Conservation (phyloP, 371 early-diverging fungal species). For the Circinella minor region DNA sequence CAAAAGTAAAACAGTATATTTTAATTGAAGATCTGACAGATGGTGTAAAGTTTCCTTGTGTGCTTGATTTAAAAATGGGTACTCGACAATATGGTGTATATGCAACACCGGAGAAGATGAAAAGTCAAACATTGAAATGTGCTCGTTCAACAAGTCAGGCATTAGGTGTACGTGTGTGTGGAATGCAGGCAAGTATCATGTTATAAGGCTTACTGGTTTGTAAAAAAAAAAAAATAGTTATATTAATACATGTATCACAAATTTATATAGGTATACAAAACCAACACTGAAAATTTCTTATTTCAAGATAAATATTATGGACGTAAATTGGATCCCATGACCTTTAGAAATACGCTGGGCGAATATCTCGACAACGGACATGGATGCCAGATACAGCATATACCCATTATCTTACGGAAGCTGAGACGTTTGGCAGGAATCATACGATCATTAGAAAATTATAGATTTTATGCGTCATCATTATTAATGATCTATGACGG, state of each 20-base stretch:
- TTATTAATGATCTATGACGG: slow-evolving; percentile 68
- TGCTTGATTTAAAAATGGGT: slow-evolving; percentile 98
- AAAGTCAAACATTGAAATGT: slow-evolving; percentile 89
- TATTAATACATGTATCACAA: background rate
- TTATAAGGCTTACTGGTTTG: background rate
- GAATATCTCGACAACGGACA: slow-evolving; percentile 86
- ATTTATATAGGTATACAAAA: slow-evolving; percentile 74
- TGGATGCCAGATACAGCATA: slow-evolving; percentile 72
- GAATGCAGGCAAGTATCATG: slow-evolving; percentile 83
- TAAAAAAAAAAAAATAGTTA: no score
- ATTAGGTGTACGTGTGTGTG: slow-evolving; percentile 94
- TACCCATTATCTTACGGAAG: slow-evolving; percentile 80
- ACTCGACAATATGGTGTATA: slow-evolving; percentile 95
- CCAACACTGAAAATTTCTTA: slow-evolving; percentile 58
- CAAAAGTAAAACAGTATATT: slow-evolving; percentile 58
- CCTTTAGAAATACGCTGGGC: slow-evolving; percentile 79
- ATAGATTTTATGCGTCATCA: slow-evolving; percentile 91
- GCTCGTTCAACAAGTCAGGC: slow-evolving; percentile 87
- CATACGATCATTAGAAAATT: slow-evolving; percentile 74
- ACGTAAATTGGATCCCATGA: slow-evolving; percentile 74
- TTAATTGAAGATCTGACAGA: slow-evolving; percentile 83
- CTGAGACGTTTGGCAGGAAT: slow-evolving; percentile 74
- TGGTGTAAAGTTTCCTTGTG: slow-evolving; percentile 85
- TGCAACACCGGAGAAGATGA: slow-evolving; percentile 80
- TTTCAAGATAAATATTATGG: slow-evolving; percentile 97